Conservation (phyloP, 1,139 yeast species). For the Geotrichum candidum region DNA sequence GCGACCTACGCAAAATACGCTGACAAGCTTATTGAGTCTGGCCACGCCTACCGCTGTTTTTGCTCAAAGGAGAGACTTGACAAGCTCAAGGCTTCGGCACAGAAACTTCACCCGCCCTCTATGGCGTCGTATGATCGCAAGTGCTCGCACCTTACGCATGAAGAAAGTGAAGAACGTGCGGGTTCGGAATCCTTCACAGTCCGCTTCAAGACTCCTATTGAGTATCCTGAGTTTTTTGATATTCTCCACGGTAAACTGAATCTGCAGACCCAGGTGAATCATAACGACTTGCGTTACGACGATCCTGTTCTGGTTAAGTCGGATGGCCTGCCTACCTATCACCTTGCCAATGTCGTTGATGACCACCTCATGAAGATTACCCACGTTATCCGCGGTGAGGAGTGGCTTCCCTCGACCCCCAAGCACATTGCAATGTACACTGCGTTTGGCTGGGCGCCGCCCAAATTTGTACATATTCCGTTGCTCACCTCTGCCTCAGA, state of each 20-base stretch:
- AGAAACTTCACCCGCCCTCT: constrained; percentile 74
- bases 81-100: constrained; percentile 64
- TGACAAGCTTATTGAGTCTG: constrained; percentile 50
- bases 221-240: constrained; percentile 63
- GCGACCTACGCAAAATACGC: constrained; percentile 58
- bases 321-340: constrained; percentile 93
- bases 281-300: constrained; percentile 66
- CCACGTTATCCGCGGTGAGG: constrained; percentile 95
- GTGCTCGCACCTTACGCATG: constrained; percentile 46
- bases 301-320: constrained; percentile 86
- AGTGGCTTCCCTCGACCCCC: constrained; percentile 95
- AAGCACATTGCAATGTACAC: constrained; percentile 81
- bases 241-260: constrained; percentile 69
- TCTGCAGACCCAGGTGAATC: constrained; percentile 74
- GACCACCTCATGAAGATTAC: constrained; percentile 90
- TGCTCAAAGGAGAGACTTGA: constrained; percentile 78
- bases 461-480: constrained; percentile 84
- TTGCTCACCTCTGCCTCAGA: constrained; percentile 66
- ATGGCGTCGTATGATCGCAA: constrained; percentile 87
- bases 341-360: constrained; percentile 91
- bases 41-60: constrained; percentile 78
- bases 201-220: constrained; percentile 55
- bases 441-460: constrained; percentile 85
- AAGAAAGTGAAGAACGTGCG: constrained; percentile 39
- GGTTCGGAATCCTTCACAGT: constrained; percentile 33